Evolutionary conservation across 148 eudicot species (phyloP), one percentile per base, ranked within the genome.

Genomic region (Gaultheria prostrata): DNA sequence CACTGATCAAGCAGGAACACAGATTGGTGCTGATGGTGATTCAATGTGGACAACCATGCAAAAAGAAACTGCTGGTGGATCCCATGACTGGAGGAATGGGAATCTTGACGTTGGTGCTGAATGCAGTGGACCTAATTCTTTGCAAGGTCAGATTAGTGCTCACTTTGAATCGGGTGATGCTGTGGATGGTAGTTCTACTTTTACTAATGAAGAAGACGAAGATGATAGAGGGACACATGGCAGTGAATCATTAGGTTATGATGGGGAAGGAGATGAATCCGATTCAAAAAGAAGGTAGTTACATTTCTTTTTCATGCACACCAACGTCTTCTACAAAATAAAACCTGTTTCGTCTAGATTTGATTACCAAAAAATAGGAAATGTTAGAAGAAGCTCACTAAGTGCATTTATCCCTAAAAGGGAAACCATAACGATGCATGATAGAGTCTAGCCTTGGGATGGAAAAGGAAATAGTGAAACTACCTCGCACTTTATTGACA

Each of bases 221-320:
- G 94, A 90, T 69, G 92, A 90, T 50, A 87, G 83, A 20, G 90
- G 69, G 12, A 89, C 91, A 30, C 90, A 88, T 76, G 93, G 94
- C 20, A 92, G 94, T 83, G 91, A 84, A 51, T 92, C 92, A 35
- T 48, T 90, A 76, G 94, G 86, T 51, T 84, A 88, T 79, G 93
- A 90, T 71, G 90, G 85, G 24, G 94, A 89, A 89, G 91, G 86
- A 78, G 90, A 89, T 80, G 94, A 90, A 86, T 85, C 88, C 1
- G 93, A 90, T 56, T 89, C 93, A 5, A 92, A 92, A 83, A 89
- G 90, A 89, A 92, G 94, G 94, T 92, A 49, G 12, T 49, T 82
- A 45, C 78, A 67, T 51, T 65, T 77, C 63, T 33, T 39, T 61
- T 28, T 24, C 33, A 32, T 30, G 45, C 45, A 32, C 35, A 24